Evolutionary conservation across 805 yeast genomes (phyloP).

Genomic region (Saturnispora zaruensis): DNA sequence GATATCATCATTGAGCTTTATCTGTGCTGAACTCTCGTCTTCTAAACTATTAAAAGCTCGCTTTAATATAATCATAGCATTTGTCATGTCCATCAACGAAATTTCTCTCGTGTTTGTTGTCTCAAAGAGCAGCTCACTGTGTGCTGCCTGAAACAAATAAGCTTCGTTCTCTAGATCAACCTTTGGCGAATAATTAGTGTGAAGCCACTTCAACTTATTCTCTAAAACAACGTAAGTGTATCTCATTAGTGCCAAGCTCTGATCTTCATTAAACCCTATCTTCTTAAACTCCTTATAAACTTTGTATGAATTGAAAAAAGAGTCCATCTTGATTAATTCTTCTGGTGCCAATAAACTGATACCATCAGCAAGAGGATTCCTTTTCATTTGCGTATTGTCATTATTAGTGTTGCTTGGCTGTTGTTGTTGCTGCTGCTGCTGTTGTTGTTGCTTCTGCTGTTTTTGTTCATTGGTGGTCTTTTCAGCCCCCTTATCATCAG

Average conservation of each 20-base stretch:
- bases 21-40: constrained; percentile 60
- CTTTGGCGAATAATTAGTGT: constrained; percentile 39
- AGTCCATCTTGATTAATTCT: constrained; percentile 23
- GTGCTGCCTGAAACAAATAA: constrained; percentile 86
- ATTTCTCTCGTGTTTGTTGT: constrained; percentile 62
- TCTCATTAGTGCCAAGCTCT: constrained; percentile 51
- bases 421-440: not conserved
- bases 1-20: constrained; percentile 59
- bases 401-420: not conserved
- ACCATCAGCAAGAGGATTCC: constrained; percentile 7
- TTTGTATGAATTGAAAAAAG: constrained; percentile 53
- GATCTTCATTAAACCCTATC: constrained; percentile 53
- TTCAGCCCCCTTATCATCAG: not conserved
- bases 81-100: constrained; percentile 58
- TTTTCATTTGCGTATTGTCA: constrained; percentile 3
- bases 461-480: not conserved
- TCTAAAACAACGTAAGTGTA: constrained; percentile 30
- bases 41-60: constrained; percentile 63
- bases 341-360: constrained; percentile 6
- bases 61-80: constrained; percentile 59
- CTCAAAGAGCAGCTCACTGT: constrained; percentile 76
- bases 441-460: not conserved
- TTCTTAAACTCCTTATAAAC: constrained; percentile 44
- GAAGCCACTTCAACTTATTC: constrained; percentile 38
- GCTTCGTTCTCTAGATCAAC: constrained; percentile 81